A percentile compares a stretch with the other conserved stretches of the same genome.
Conservation (phyloP, 805 yeast genomes). For the Cyberlindnera mrakii region DNA sequence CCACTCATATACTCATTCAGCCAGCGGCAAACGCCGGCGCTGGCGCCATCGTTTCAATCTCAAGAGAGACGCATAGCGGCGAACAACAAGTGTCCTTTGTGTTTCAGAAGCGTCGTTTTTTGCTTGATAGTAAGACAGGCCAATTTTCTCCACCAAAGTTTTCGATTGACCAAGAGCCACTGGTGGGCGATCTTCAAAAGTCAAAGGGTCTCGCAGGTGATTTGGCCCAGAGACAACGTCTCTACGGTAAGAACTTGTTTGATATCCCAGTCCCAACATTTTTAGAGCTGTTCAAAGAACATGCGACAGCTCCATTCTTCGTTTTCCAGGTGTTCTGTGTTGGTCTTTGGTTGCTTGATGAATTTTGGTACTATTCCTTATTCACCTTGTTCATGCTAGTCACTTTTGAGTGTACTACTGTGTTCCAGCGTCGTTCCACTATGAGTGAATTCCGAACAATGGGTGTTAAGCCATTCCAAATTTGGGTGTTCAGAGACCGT, state of each 20-base stretch:
- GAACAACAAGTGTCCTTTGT: slow-evolving; percentile 63
- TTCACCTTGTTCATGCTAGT: slow-evolving; percentile 90
- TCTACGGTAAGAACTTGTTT: slow-evolving; percentile 80
- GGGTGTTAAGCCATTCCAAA: slow-evolving; percentile 89
- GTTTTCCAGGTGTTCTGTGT: slow-evolving; percentile 96
- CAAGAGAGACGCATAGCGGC: slow-evolving; percentile 47
- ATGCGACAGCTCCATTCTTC: slow-evolving; percentile 96
- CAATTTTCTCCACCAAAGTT: slow-evolving; percentile 80
- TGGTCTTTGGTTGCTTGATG: slow-evolving; percentile 93
- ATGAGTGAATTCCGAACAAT: slow-evolving; percentile 93
- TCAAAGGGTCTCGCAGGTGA: slow-evolving; percentile 52
- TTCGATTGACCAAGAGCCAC: slow-evolving; percentile 49
- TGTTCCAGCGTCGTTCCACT: slow-evolving; percentile 91
- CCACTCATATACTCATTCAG: slow-evolving; percentile 65
- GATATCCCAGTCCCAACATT: slow-evolving; percentile 96
- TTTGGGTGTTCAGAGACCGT: slow-evolving; percentile 64
- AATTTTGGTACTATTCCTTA: slow-evolving; percentile 91
- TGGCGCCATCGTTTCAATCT: slow-evolving; percentile 68
- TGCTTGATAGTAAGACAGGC: slow-evolving; percentile 49
- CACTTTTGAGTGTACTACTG: slow-evolving; percentile 89
- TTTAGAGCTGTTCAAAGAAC: slow-evolving; percentile 86
- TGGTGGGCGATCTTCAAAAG: slow-evolving; percentile 49
- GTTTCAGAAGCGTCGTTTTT: slow-evolving; percentile 89
- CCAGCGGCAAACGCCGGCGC: slow-evolving; percentile 86
- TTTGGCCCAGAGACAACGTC: slow-evolving; percentile 41